Conservation (phyloP, 1,139 yeast genomes). For the Diutina sp. region DNA sequence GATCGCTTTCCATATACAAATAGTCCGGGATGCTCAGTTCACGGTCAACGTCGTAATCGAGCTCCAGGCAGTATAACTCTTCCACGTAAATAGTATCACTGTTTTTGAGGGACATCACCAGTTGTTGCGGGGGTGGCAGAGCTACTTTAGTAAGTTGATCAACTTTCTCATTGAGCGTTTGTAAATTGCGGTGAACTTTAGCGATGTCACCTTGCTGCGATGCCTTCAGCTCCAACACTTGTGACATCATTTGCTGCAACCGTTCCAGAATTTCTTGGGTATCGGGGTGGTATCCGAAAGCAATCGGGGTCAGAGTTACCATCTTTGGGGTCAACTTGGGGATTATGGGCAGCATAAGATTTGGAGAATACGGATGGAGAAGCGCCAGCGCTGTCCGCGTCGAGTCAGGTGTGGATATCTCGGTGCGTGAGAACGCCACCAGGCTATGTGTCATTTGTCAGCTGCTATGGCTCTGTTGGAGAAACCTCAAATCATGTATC, state of each 20-base stretch:
- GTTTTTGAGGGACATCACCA: not conserved
- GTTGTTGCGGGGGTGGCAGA: not conserved
- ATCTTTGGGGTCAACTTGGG: not conserved
- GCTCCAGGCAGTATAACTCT: not conserved
- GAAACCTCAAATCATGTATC: not conserved
- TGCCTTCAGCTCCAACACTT: not conserved
- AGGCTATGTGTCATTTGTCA: not conserved
- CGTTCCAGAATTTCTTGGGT: not conserved
- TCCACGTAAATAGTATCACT: not conserved
- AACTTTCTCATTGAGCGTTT: not conserved
- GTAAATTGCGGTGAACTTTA: not conserved
- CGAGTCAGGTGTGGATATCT: not conserved
- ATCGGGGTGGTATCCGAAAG: not conserved
- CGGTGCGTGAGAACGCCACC: slow-evolving; percentile 1
- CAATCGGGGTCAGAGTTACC: not conserved
- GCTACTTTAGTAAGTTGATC: not conserved
- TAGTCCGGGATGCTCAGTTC: slow-evolving; percentile 1
- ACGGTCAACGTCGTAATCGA: not conserved
- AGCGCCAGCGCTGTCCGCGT: not conserved
- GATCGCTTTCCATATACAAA: not conserved
- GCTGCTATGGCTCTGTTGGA: not conserved
- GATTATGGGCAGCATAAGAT: not conserved
- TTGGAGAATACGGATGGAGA: not conserved
- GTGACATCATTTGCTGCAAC: not conserved
- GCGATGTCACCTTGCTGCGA: not conserved